Percentiles rank a stretch among this genome's conserved stretches.
Conservation (phyloP, 805 yeast species). For the Zygoascus flipseniorum region DNA sequence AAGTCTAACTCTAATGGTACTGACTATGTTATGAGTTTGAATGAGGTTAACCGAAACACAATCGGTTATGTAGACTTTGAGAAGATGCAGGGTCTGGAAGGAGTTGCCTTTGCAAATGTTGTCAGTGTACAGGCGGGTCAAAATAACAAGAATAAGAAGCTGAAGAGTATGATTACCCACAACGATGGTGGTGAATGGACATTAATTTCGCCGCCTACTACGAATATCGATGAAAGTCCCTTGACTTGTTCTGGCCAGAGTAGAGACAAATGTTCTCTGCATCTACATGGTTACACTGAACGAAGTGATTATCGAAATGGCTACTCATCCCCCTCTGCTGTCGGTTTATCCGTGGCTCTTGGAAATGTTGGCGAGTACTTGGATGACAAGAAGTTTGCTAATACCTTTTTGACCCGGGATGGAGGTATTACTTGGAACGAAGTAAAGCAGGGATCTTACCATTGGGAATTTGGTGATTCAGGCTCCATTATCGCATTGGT, state of each 20-base stretch:
- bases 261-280: conserved; percentile 61
- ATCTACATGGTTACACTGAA: conserved; percentile 87
- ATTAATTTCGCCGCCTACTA: conserved; percentile 66
- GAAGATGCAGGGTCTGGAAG: conserved; percentile 73
- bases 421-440: conserved; percentile 89
- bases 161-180: conserved; percentile 69
- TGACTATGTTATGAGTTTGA: conserved; percentile 59
- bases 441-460: conserved; percentile 58
- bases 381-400: conserved; percentile 37
- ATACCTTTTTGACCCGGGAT: conserved; percentile 76
- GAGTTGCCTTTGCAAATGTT: conserved; percentile 65
- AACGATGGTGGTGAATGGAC: conserved; percentile 92
- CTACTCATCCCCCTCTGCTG: conserved; percentile 78
- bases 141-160: conserved; percentile 41
- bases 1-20: conserved; percentile 93
- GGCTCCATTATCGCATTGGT: conserved; percentile 80
- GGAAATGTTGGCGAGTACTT: conserved; percentile 79
- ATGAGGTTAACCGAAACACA: conserved; percentile 63
- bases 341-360: conserved; percentile 83
- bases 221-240: conserved; percentile 44
- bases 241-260: conserved; percentile 38
- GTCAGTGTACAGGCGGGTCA: conserved; percentile 44
- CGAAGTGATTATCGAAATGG: conserved; percentile 77
- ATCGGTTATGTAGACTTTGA: conserved; percentile 85
- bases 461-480: conserved; percentile 96